Evolutionary conservation across 768 basidiomycete genomes (phyloP).

Genomic region (Termitomyces sp.): DNA sequence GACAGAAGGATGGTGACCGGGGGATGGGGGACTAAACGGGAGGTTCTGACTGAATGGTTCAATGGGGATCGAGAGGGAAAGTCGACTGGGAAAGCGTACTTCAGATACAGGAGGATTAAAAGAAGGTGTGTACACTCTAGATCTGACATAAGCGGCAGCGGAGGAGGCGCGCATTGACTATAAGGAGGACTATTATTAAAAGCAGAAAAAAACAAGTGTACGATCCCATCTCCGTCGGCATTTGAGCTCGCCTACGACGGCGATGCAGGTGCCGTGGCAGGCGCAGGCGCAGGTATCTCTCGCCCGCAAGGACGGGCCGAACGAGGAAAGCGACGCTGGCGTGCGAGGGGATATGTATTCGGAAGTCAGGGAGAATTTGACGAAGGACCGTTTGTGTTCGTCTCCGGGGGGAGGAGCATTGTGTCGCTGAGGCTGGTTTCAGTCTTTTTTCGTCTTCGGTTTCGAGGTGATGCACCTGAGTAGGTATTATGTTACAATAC

Average conservation of each 20-base stretch:
- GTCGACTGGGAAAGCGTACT: not conserved
- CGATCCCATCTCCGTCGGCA: not conserved
- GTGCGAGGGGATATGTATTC: not conserved
- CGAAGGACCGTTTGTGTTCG: not conserved
- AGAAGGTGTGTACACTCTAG: not conserved
- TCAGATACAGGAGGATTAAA: not conserved
- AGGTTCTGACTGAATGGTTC: not conserved
- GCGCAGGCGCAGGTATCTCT: not conserved
- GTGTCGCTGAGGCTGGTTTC: not conserved
- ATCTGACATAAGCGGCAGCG: not conserved
- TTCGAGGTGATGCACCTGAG: too few species aligned
- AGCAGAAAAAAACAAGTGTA: not conserved
- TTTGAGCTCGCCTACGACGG: not conserved
- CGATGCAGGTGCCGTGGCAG: not conserved
- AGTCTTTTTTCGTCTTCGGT: not conserved
- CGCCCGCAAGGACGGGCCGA: not conserved
- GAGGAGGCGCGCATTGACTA: not conserved
- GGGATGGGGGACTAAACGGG: slow-evolving; percentile 11
- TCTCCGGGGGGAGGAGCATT: not conserved
- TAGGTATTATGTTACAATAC: too few species aligned
- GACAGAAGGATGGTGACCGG: slow-evolving; percentile 15
- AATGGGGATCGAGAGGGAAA: not conserved
- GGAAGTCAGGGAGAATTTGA: not conserved
- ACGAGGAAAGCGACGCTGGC: not conserved
- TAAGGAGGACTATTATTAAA: not conserved